A percentile compares a stretch with the other conserved stretches of the same genome.
Conservation (phyloP, 176 grass and related monocot genomes). For the Eremochloa ophiuroides region DNA sequence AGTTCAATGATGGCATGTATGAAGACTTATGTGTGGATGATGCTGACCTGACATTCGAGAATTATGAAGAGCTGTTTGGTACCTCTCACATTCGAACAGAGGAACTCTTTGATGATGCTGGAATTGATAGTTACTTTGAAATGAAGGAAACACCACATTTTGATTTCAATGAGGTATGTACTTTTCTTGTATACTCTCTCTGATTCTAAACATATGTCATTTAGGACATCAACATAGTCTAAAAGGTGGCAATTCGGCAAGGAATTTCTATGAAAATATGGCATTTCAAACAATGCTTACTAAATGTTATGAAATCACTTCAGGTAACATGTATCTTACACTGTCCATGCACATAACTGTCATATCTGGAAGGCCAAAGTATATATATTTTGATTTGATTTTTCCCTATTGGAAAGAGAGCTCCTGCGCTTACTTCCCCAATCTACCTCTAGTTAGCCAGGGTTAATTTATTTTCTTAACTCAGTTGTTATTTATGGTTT, state of each 20-base stretch:
- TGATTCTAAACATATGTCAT: background rate
- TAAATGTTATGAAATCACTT: background rate
- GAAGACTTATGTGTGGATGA: constrained; percentile 71
- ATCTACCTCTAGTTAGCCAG: background rate
- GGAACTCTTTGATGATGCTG: constrained; percentile 91
- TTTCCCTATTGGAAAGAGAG: constrained; percentile 1
- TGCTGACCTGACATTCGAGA: constrained; percentile 73
- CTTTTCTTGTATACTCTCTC: background rate
- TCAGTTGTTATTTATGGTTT: background rate
- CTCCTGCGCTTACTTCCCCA: background rate
- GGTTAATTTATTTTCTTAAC: background rate
- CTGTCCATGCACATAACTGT: no score
- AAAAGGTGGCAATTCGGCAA: background rate
- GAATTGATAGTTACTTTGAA: constrained; percentile 79
- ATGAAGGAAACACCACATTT: constrained; percentile 55
- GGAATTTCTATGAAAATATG: background rate
- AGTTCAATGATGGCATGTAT: constrained; percentile 71
- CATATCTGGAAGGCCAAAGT: background rate
- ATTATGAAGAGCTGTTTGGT: constrained; percentile 92
- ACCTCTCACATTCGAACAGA: constrained; percentile 53
- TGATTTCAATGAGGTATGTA: constrained; percentile 44
- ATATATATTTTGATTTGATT: background rate
- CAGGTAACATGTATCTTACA: background rate
- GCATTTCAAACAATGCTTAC: background rate
- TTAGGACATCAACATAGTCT: background rate